A percentile compares a stretch with the other conserved stretches of the same genome.
These are phyloP conservation scores for Coriaria nepalensis DNA, from an alignment of 306 rosid genomes.

Conservation along the genomic window DNA sequence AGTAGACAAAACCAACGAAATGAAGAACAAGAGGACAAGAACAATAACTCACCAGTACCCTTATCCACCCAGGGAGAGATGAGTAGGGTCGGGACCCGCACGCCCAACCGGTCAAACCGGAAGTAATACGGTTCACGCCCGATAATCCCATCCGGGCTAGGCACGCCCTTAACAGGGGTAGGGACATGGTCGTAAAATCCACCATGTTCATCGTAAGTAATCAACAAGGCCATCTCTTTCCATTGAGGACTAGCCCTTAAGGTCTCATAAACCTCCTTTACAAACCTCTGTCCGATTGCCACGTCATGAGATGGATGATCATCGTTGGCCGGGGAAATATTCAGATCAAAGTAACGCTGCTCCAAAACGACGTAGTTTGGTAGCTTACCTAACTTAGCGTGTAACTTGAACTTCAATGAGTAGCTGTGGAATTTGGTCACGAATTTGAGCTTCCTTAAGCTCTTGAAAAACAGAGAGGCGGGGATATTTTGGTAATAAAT, in stretches of 20 bases:
- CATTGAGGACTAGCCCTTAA: constrained; percentile 87
- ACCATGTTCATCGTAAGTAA: constrained; percentile 90
- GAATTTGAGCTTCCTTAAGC: constrained; percentile 50
- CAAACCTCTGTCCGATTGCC: constrained; percentile 69
- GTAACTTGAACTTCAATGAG: constrained; percentile 39
- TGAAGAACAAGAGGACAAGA: not conserved
- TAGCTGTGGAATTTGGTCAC: constrained; percentile 41
- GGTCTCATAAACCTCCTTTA: constrained; percentile 81
- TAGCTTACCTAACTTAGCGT: constrained; percentile 59
- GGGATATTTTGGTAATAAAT: constrained; percentile 89
- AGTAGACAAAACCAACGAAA: not conserved
- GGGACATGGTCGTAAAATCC: constrained; percentile 92
- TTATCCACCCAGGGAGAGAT: constrained; percentile 85
- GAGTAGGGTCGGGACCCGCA: constrained; percentile 69
- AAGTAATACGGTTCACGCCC: constrained; percentile 76
- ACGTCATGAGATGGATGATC: constrained; percentile 97
- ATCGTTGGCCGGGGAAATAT: constrained; percentile 64
- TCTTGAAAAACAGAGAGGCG: constrained; percentile 60
- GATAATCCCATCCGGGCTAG: constrained; percentile 75
- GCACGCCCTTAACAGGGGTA: constrained; percentile 66
- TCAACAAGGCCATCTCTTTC: constrained; percentile 75
- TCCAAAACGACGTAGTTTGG: constrained; percentile 85
- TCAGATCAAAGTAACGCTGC: constrained; percentile 69
- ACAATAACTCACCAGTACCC: constrained; percentile 53
- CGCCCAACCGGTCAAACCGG: constrained; percentile 72